Conservation (phyloP, 495 filamentous ascomycete genomes). For the Parathielavia hyrcaniae region DNA sequence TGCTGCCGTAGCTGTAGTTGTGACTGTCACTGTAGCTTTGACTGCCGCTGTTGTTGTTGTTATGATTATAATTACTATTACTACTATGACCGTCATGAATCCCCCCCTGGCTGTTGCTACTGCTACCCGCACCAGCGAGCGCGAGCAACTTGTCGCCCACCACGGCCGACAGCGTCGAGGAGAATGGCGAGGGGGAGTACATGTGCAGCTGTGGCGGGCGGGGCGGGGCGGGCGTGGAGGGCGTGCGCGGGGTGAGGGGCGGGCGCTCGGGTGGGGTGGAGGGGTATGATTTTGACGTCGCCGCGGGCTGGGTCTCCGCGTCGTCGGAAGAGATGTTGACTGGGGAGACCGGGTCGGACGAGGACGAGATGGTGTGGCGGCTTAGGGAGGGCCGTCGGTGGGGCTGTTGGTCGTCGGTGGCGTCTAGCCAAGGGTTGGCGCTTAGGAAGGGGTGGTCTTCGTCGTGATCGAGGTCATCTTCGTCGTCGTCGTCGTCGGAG, state of each 20-base stretch:
- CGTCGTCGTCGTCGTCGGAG: conserved; percentile 17
- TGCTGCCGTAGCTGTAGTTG: too few species aligned
- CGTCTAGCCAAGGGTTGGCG: conserved; percentile 30
- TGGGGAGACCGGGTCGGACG: background rate
- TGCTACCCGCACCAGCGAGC: conserved; percentile 24
- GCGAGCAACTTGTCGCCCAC: conserved; percentile 41
- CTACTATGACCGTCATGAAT: background rate
- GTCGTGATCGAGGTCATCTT: conserved; percentile 11
- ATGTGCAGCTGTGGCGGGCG: conserved; percentile 28
- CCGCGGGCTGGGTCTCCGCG: background rate
- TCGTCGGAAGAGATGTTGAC: background rate
- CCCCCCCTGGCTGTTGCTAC: background rate
- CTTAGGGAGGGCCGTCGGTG: background rate
- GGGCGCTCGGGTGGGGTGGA: conserved; percentile 16
- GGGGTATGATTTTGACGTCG: background rate
- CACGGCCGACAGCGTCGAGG: conserved; percentile 43
- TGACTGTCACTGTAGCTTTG: too few species aligned
- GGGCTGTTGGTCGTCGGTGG: background rate
- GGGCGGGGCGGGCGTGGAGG: conserved; percentile 19
- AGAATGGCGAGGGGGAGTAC: conserved; percentile 45
- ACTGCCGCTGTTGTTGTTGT: too few species aligned
- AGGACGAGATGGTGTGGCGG: conserved; percentile 3
- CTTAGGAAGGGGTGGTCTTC: conserved; percentile 30
- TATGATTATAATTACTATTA: conserved; percentile 5
- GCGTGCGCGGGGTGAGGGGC: conserved; percentile 26